phyloP scores from a whole-genome alignment of 2,329 filamentous ascomycete species.

The Tothia fuscella region DNA sequence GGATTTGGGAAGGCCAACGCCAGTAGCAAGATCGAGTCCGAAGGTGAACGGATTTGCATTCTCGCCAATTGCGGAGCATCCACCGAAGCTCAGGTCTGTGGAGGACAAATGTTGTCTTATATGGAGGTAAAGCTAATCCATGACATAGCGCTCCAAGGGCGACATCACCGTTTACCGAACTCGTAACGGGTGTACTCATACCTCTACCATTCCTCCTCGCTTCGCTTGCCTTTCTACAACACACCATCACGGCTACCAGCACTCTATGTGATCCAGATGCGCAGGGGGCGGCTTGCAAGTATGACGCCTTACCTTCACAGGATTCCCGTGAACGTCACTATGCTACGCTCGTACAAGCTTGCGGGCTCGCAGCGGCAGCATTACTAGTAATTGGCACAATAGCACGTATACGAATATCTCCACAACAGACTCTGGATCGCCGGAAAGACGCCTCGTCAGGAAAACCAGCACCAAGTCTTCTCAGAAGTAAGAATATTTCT shows the following conservation, averaged over 20 bases:
- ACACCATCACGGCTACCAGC: not conserved
- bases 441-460: constrained; percentile 1
- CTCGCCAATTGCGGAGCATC: too few relatives aligned
- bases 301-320: not conserved
- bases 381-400: constrained; percentile 32
- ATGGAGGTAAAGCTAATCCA: too few relatives aligned
- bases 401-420: constrained; percentile 21
- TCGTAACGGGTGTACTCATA: constrained; percentile 38
- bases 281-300: not conserved
- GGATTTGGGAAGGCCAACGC: constrained; percentile 31
- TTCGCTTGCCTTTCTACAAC: constrained; percentile 30
- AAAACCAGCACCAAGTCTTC: constrained; percentile 14
- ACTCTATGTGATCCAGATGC: not conserved
- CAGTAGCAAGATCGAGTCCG: too few relatives aligned
- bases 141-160: too few relatives aligned
- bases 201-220: constrained; percentile 37
- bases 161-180: constrained; percentile 22
- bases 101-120: too few relatives aligned
- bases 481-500: not conserved
- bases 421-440: constrained; percentile 16
- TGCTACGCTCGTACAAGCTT: constrained; percentile 30
- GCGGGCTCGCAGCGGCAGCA: constrained; percentile 34
- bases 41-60: too few relatives aligned
- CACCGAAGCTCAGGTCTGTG: too few relatives aligned
- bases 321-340: constrained; percentile 8